Evolutionary conservation across 495 filamentous ascomycete species (phyloP), one percentile per base, ranked within the genome.

Genomic region (Filosporella fistucella): DNA sequence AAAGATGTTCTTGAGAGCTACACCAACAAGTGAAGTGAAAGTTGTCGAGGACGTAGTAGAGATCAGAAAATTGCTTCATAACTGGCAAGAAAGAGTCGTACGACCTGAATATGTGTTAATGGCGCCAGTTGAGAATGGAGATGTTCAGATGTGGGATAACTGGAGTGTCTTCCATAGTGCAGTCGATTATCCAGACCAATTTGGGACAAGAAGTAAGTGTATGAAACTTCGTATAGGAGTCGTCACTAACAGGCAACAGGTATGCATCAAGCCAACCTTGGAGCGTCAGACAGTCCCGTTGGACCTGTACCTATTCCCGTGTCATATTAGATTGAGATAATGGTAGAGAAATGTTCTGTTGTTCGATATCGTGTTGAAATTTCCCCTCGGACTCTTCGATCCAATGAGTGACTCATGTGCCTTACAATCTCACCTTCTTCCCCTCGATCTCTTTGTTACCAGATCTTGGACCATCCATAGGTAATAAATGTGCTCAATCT

Each of bases 241-340:
- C n/a, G n/a, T n/a, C 3, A 17, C 6, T 47, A 28, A 17, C n/a
- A 9, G 32, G 12, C 16, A 2, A 9, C 17, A 43, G 45, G 33
- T 8, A 47, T 47, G 45, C 45, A 47, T 39, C 45, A 47, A 38
- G 45, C 45, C 4, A 47, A 47, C 23, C 16, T 47, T 8, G 45
- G 20, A 2, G 45, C 45, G 11, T 47, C 45, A 8, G 45, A 47
- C 30, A 38, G 45, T 28, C 45, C 45, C 5, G 34, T 47, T 20
- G 45, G 45, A 29, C 45, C 45, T 26, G 33, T 47, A 70, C 41
- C 41, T 16, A 30, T 43, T 20, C 24, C 41, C 32, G 41, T 32
- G n/a, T 13, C 32, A 14, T 35, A n/a, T n/a, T 38, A 38, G 35
- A 38, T 36, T 36, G 8, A n/a, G 28, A 30, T 30, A 8, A 30